Conservation (phyloP, 192 early-diverging fungal species). For the Backusella psychrophila region DNA sequence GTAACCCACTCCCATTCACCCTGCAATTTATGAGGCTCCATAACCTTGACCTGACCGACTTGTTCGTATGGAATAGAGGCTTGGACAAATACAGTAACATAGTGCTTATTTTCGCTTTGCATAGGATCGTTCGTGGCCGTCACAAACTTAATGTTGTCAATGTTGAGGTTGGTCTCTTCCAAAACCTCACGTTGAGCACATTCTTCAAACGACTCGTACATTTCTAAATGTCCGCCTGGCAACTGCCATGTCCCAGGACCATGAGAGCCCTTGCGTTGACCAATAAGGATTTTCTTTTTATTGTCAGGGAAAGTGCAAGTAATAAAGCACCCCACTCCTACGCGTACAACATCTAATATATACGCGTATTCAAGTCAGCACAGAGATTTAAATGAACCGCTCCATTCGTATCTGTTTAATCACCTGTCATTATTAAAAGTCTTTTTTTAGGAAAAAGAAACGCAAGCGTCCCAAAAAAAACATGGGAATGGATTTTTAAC, state of each 20-base stretch:
- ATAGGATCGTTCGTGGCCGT: constrained; percentile 55
- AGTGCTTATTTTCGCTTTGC: constrained; percentile 47
- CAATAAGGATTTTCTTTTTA: constrained; percentile 39
- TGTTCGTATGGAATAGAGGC: constrained; percentile 28
- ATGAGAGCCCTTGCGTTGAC: constrained; percentile 53
- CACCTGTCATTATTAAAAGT: neutral
- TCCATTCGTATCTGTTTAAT: neutral
- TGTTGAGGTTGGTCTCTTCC: constrained; percentile 45
- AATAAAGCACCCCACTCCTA: constrained; percentile 50
- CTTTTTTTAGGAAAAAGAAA: neutral
- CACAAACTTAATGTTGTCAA: constrained; percentile 30
- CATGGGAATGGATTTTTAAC: neutral
- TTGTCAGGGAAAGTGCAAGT: constrained; percentile 8
- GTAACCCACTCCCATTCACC: constrained; percentile 41
- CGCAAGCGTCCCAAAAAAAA: neutral
- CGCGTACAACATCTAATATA: constrained; percentile 17
- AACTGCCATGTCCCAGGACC: constrained; percentile 53
- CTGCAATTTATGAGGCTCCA: constrained; percentile 49
- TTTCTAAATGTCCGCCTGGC: constrained; percentile 58
- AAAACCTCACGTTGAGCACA: constrained; percentile 48
- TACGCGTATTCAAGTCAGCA: neutral
- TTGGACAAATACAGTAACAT: constrained; percentile 56
- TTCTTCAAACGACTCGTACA: constrained; percentile 49
- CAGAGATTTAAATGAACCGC: neutral
- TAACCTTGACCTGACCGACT: constrained; percentile 20